phyloP scores from a whole-genome alignment of 1,284 basidiomycete genomes.

The Microbotryum violaceum region DNA sequence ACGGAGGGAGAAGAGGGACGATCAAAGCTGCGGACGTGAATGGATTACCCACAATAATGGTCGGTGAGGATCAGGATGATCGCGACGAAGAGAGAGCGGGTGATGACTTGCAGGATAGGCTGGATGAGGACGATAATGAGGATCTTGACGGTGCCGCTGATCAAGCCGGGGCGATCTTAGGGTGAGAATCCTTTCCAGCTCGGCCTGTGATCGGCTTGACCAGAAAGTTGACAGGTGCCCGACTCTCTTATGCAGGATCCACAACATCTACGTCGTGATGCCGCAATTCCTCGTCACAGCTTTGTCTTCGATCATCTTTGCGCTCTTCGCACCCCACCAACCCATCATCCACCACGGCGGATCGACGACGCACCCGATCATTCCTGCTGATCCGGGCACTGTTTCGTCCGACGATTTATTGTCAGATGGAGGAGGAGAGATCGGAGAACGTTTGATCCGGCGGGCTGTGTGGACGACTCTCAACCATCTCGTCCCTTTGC shows the following conservation, averaged over 20 bases:
- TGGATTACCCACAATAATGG: slow-evolving; percentile 11
- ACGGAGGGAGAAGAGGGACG: background rate
- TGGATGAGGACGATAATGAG: background rate
- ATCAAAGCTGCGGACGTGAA: background rate
- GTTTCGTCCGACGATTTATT: background rate
- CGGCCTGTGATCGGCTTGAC: background rate
- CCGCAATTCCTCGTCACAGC: slow-evolving; percentile 51
- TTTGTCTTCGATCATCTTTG: slow-evolving; percentile 47
- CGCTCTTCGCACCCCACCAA: slow-evolving; percentile 42
- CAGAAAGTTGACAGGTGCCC: background rate
- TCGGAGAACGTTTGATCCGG: background rate
- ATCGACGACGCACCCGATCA: background rate
- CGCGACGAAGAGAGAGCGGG: background rate
- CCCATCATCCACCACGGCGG: slow-evolving; percentile 16
- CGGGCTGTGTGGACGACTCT: background rate
- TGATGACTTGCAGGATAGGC: background rate
- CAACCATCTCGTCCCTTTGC: background rate
- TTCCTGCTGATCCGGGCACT: background rate
- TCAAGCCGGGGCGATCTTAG: slow-evolving; percentile 79
- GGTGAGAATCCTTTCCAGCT: slow-evolving; percentile 10
- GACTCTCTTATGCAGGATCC: slow-evolving; percentile 52
- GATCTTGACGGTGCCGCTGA: slow-evolving; percentile 49
- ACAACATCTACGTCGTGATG: slow-evolving; percentile 77
- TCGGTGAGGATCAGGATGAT: slow-evolving; percentile 1
- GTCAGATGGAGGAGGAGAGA: background rate